phyloP scores from a whole-genome alignment of 306 rosid genomes.

The Datisca glomerata region DNA sequence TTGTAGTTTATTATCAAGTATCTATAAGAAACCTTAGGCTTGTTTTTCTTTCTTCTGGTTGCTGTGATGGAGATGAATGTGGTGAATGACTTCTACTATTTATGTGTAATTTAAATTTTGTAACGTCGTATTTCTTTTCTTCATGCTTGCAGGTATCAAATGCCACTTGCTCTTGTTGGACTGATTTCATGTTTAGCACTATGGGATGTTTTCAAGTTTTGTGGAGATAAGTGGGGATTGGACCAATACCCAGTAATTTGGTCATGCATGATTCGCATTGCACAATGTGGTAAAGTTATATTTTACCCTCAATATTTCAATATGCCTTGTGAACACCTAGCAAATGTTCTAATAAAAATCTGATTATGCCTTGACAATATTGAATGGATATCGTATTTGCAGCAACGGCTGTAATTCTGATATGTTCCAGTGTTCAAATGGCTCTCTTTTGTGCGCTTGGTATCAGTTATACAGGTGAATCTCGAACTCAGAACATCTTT shows the following conservation, averaged over 20 bases:
- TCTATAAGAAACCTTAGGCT: too few relatives aligned
- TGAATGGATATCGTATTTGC: conserved; percentile 19
- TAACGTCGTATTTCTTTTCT: not conserved
- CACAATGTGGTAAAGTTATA: conserved; percentile 79
- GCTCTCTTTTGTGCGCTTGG: conserved; percentile 70
- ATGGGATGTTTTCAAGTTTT: conserved; percentile 75
- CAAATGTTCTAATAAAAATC: too few relatives aligned
- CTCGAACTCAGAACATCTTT: not conserved
- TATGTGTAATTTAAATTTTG: not conserved
- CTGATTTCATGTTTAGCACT: conserved; percentile 64
- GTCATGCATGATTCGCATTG: conserved; percentile 51
- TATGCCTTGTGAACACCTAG: too few relatives aligned
- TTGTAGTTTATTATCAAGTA: too few relatives aligned
- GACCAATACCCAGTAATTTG: conserved; percentile 46
- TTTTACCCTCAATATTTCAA: too few relatives aligned
- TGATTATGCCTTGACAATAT: not conserved
- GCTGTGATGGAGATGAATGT: too few relatives aligned
- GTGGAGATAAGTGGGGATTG: conserved; percentile 49
- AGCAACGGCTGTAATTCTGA: conserved; percentile 58
- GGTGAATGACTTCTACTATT: not conserved
- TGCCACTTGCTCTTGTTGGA: conserved; percentile 82
- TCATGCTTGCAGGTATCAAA: conserved; percentile 58
- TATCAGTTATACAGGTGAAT: conserved; percentile 60
- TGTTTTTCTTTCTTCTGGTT: too few relatives aligned
- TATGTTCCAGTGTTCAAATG: conserved; percentile 67